Conservation (phyloP, 2,329 filamentous ascomycete species). For the Huntiella abstrusa region DNA sequence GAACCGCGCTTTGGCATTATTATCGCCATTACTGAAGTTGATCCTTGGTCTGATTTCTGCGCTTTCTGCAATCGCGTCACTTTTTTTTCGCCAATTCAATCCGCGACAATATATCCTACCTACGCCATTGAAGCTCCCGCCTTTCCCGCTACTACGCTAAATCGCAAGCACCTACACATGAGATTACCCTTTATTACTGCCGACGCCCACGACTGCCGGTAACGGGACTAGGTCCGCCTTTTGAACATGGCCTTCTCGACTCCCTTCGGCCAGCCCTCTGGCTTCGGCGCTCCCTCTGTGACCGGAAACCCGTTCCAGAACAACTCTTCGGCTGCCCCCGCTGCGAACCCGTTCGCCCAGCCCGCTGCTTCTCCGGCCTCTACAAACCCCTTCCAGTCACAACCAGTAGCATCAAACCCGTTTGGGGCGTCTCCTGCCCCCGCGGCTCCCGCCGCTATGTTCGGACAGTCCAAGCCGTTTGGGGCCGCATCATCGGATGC, state of each 20-base stretch:
- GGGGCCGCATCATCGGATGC: slow-evolving; percentile 1
- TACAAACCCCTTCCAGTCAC: slow-evolving; percentile 7
- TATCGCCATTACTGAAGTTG: no score
- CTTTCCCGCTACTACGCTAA: neutral
- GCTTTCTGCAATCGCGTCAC: no score
- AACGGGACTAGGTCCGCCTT: slow-evolving; percentile 6
- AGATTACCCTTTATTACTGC: neutral
- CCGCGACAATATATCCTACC: no score
- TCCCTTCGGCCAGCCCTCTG: slow-evolving; percentile 8
- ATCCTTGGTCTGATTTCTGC: no score
- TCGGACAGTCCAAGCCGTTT: neutral
- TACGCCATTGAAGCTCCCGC: no score
- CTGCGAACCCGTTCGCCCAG: slow-evolving; percentile 7
- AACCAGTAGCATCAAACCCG: slow-evolving; percentile 4
- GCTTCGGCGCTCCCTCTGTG: neutral
- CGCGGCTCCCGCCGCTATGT: neutral
- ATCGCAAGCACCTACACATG: neutral
- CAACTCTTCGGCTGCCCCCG: neutral
- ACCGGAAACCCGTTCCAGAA: slow-evolving; percentile 6
- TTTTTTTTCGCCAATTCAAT: no score
- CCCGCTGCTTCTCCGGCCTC: neutral
- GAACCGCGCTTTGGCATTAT: no score
- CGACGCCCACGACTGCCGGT: slow-evolving; percentile 8
- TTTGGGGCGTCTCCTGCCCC: neutral
- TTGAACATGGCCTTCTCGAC: slow-evolving; percentile 3